Base-by-base conservation (phyloP, 148 eudicot species). In the Vaccinium myrtillus region DNA sequence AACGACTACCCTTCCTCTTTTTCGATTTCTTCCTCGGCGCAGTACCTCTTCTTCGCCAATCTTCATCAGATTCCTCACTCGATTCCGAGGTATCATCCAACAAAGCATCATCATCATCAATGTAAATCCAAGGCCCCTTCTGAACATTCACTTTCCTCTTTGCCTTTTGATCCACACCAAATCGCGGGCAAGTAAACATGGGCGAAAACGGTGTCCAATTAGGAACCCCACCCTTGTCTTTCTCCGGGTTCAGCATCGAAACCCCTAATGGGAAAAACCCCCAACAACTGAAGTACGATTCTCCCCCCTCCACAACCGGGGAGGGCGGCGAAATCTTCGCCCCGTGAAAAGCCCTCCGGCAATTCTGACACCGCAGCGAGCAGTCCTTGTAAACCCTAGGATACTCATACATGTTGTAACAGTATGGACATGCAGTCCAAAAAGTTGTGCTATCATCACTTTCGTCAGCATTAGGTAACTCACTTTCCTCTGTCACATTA, bases 401-500 rank as follows among this genome's bases (percentile, higher is more conserved):
- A 83, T 97, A 95, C 91, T 97, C 97, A 83, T 83, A 97, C 90
- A 94, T 85, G 51, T 90, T 81, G 49, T 86, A 93, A 76, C 99
- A 96, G 83, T 96, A 96, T 27, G 99, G 97, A 55, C 99, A 96
- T 8, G 95, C 93, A 1, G 99, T 94, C 99, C 99, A 96, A 82
- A 96, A 92, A 12, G 89, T 86, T 49, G 82, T 27, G 14, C 79
- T 88, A 69, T 15, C 14, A 69, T 69, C 74, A 12, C 21, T 79
- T 43, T 53, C 86, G 70, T 36, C 84, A 10, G 15, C 59, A 19
- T 77, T 48, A 39, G 27, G 65, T 4, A 49, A 15, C 13, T 54
- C 86, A 30, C 80, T 50, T 8, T 75, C 87, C 55, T 39, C 80
- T 39, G 21, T 59, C 55, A 13, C 55, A n/a, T 10, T 56, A 65